Base-by-base conservation (phyloP, 345 rosid genomes). In the Syzygium jambos region DNA sequence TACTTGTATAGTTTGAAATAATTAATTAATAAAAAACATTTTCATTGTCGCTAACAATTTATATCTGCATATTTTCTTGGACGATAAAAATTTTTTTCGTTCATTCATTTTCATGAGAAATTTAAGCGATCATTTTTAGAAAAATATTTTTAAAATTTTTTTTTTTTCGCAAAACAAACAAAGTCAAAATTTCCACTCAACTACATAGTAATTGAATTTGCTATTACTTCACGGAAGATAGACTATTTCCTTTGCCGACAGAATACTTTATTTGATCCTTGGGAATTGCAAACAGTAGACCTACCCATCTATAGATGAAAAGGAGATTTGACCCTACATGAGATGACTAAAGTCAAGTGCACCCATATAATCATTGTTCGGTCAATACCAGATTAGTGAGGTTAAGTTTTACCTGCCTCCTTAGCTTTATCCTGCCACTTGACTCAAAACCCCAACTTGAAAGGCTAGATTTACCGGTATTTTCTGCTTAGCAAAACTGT, bases 41-140 rank as follows among this genome's bases (percentile, higher is more conserved):
- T 59, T 11, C 15, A 59, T 59, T 25, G 27, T 3, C 7, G 0
- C 27, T 2, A 59, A 27, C 65, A 59, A 59, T 59, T 59, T 59
- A 59, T 59, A 29, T 59, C 7, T 59, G 27, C 6, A 59, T 59
- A 25, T 59, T 59, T 59, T 59, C 1, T 25, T 0, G 7, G 2
- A 27, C 7, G 6, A 11, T 59, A 3, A 25, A 27, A 25, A 59
- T 25, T 25, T 57, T 57, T 57, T 57, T 57, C 7, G 16, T 25
- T 57, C 27, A 57, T 57, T 57, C 9, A 25, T 57, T 57, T 57
- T 25, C 27, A 29, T 25, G 14, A 57, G 11, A 57, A 29, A 57
- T 57, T 27, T 27, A 59, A 59, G 29, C 0, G 0, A 59, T 4
- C 0, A 59, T 5, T 59, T 25, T 59, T 25, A n/a, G 16, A 4